Conservation (phyloP, 2,329 filamentous ascomycete species). For the Hypomyces perniciosus region DNA sequence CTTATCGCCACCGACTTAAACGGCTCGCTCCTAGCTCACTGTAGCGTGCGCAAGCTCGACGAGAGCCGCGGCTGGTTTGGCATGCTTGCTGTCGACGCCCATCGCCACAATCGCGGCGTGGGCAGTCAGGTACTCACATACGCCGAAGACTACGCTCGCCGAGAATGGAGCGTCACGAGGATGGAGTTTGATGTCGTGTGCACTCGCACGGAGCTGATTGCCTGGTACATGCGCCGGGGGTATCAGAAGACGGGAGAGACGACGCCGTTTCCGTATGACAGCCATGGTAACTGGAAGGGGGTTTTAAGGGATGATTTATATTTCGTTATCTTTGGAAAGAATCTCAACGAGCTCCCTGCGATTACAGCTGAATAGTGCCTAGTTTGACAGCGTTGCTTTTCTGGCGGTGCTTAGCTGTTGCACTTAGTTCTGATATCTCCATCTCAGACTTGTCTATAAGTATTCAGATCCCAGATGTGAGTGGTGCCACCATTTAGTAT, state of each 20-base stretch:
- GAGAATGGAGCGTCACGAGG: conserved; percentile 21
- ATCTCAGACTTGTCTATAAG: no score
- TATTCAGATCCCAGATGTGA: no score
- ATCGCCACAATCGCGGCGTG: conserved; percentile 24
- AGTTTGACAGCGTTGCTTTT: not conserved
- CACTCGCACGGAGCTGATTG: conserved; percentile 26
- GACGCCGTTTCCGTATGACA: conserved; percentile 25
- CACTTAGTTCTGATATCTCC: no score
- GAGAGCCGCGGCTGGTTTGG: conserved; percentile 23
- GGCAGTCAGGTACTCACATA: conserved; percentile 25
- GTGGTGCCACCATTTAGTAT: no score
- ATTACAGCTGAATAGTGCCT: not conserved
- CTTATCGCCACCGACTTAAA: conserved; percentile 20
- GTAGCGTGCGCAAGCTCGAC: conserved; percentile 22
- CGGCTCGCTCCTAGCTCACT: conserved; percentile 21
- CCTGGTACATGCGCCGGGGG: conserved; percentile 30
- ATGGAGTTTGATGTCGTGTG: conserved; percentile 28
- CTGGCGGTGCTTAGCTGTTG: no score
- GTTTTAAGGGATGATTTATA: not conserved
- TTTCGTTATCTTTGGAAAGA: not conserved
- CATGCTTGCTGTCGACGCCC: conserved; percentile 29
- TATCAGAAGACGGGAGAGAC: conserved; percentile 28
- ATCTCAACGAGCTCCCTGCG: not conserved
- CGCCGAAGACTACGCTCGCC: conserved; percentile 25
- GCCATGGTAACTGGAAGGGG: not conserved